Evolutionary conservation across 1,284 basidiomycete species (phyloP).

Genomic region (Ceratobasidium sp.): DNA sequence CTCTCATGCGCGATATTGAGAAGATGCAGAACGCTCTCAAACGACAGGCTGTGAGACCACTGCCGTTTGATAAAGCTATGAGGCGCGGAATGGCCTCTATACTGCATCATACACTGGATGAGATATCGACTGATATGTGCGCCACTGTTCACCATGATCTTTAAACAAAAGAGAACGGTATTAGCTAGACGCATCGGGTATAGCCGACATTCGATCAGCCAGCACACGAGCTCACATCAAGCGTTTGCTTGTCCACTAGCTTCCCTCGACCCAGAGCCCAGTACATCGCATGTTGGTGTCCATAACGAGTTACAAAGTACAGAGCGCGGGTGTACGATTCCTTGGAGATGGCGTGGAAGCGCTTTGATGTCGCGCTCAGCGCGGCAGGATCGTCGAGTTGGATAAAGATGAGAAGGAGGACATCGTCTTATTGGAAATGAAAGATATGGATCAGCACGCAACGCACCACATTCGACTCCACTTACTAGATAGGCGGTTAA

Average conservation of each 20-base stretch:
- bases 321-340: slow-evolving; percentile 77
- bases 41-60: slow-evolving; percentile 72
- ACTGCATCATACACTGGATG: slow-evolving; percentile 76
- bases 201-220: slow-evolving; percentile 1
- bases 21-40: slow-evolving; percentile 70
- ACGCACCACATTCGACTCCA: neutral
- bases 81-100: slow-evolving; percentile 73
- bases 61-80: slow-evolving; percentile 72
- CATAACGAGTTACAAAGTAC: slow-evolving; percentile 78
- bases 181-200: slow-evolving; percentile 16
- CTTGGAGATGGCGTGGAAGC: slow-evolving; percentile 69
- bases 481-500: slow-evolving; percentile 36
- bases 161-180: neutral
- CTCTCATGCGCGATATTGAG: slow-evolving; percentile 64
- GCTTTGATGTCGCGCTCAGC: slow-evolving; percentile 66
- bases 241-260: slow-evolving; percentile 68
- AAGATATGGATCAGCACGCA: neutral
- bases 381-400: slow-evolving; percentile 71
- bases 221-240: slow-evolving; percentile 66
- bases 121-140: slow-evolving; percentile 80
- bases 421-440: slow-evolving; percentile 63
- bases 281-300: slow-evolving; percentile 72
- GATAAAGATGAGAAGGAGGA: slow-evolving; percentile 75
- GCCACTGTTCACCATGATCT: slow-evolving; percentile 77
- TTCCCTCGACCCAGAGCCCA: slow-evolving; percentile 74